Evolutionary conservation across 1,139 yeast genomes (phyloP), one percentile per base, ranked within the genome.

Genomic region (Debaryomyces coudertii): DNA sequence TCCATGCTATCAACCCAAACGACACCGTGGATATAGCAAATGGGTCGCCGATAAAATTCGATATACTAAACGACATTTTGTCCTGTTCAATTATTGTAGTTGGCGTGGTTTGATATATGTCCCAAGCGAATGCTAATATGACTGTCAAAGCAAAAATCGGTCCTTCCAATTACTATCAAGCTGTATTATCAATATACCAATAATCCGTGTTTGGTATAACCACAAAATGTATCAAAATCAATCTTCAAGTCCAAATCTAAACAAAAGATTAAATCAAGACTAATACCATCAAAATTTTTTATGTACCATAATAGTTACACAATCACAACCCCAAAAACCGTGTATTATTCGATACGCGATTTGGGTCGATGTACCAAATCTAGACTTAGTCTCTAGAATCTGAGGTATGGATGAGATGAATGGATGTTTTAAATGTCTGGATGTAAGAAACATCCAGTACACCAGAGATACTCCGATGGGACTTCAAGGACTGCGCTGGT

Each of bases 1-100:
- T 73, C 98, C 98, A 93, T 3, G 89, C 70, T 31, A 85, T 70
- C 15, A 80, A 54, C 1, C 87, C 84, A 43, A 85, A 77, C 5
- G 85, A 77, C 35, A 84, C 68, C 15, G 90, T 82, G 18, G 88
- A 73, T 35, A 85, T 71, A 28, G 89, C 90, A 61, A 86, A 86
- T 1, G 92, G 90, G 60, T 84, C 89, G 31, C 85, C 77, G 20
- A 79, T 65, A 53, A 83, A 70, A 56, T 84, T 83, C 36, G 83
- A 71, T 47, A 82, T 46, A 43, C 61, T 64, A 49, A 73, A 64
- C 7, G 73, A 68, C 79, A 74, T 74, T 40, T 8, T 44, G 15
- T 36, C 4, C 33, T 15, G 33, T 29, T 15, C 22, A 20, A 20
- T 20, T 20, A 4, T 20, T 20, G 22, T 20, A 20, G 22, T 20